These are phyloP conservation scores for Fusarium decemcellulare DNA, from an alignment of 2,329 filamentous ascomycete species.

Conservation along the genomic window DNA sequence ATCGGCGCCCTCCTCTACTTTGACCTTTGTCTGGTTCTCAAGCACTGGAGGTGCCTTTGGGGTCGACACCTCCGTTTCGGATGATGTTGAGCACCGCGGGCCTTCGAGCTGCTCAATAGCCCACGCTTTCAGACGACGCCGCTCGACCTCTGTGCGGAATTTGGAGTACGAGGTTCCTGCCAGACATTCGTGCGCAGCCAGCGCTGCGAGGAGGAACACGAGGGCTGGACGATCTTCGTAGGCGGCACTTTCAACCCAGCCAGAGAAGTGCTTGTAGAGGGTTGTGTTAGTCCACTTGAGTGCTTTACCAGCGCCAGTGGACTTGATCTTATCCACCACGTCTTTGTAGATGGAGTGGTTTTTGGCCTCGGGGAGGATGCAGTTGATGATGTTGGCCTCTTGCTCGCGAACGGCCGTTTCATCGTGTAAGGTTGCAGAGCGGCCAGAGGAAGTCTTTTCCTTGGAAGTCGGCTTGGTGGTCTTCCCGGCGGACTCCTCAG, in stretches of 20 bases:
- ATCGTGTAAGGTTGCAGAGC: neutral
- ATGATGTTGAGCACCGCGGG: neutral
- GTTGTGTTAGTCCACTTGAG: neutral
- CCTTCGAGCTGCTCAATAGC: slow-evolving; percentile 2
- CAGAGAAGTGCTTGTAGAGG: slow-evolving; percentile 3
- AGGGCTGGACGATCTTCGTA: neutral
- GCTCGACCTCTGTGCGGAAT: neutral
- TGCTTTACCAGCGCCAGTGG: neutral
- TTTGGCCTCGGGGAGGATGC: slow-evolving; percentile 6
- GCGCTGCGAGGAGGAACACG: neutral
- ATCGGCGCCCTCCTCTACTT: neutral
- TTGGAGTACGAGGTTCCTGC: rapidly evolving
- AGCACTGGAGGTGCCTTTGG: neutral
- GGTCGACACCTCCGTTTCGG: neutral
- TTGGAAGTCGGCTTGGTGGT: neutral
- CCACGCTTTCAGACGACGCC: slow-evolving; percentile 15
- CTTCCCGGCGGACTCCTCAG: neutral
- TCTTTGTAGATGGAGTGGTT: neutral
- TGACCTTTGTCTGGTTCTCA: neutral
- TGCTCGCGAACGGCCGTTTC: neutral
- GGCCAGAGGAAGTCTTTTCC: neutral
- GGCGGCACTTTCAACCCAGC: neutral
- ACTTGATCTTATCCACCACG: neutral
- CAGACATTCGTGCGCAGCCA: slow-evolving; percentile 15
- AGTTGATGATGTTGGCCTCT: neutral